Evolutionary conservation across 2,329 filamentous ascomycete genomes (phyloP), one percentile per base, ranked within the genome.

Genomic region (Scytalidium lignicola): DNA sequence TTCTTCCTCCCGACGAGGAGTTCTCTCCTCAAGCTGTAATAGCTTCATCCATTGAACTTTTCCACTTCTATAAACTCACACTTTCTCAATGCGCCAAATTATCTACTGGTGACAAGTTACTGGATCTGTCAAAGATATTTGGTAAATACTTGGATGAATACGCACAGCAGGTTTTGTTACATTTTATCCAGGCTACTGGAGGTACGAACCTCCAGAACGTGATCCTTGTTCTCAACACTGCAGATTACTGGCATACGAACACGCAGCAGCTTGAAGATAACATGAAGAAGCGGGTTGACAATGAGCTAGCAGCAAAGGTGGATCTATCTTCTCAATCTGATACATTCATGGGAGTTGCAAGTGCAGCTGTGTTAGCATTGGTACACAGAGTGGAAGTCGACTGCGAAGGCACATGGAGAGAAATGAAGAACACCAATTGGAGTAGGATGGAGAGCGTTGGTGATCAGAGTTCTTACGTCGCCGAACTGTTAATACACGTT

Each of bases 371-470:
- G 5, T 78, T 93, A 44, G 81, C 87, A 0, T 75, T 99, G 42
- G 91, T 97, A 4, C 84, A 88, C 52, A 85, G 84, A 61, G 88
- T 96, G 3, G 91, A 96, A 64, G 67, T 84, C 1, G 86, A 86
- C 46, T 86, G 90, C 59, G 92, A 97, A 56, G 81, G 86, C 0
- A 85, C 86, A 15, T 99, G 92, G 93, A 82, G 91, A 49, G 93
- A 97, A 71, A 99, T 99, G 93, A 86, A 85, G 55, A 96, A 96
- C 64, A 95, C 87, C 0, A 88, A 91, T 44, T 99, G 93, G 93
- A 88, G 85, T 66, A 90, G 87, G 55, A 88, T 99, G 75, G 93
- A 97, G 59, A 87, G 80, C 51, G 93, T 96, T 3, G 89, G 89
- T 41, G 93, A 99, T 65, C 90, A 96, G 64, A 96, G 90, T 68